Percentiles rank a stretch among this genome's conserved stretches.
phyloP scores from a whole-genome alignment of 495 filamentous ascomycete species.

The Viridothelium virens region DNA sequence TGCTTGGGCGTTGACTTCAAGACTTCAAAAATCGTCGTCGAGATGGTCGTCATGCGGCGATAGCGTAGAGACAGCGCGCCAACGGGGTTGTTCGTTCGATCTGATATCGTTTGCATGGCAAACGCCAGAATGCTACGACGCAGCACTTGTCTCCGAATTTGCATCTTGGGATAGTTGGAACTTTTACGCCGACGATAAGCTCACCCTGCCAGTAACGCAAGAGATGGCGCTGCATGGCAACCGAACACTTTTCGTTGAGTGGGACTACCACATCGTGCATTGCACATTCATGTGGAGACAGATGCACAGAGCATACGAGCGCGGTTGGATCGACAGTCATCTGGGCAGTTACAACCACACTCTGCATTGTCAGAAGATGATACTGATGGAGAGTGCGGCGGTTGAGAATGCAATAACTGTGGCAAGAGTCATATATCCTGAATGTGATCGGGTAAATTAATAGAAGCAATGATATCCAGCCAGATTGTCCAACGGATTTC shows the following conservation, averaged over 20 bases:
- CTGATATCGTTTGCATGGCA: slow-evolving; percentile 12
- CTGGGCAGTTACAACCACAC: slow-evolving; percentile 10
- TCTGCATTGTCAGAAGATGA: slow-evolving; percentile 11
- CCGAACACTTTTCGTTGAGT: slow-evolving; percentile 12
- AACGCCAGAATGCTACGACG: slow-evolving; percentile 10
- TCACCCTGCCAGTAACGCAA: slow-evolving; percentile 6
- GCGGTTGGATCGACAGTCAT: slow-evolving; percentile 11
- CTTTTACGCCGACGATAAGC: slow-evolving; percentile 11
- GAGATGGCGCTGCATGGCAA: slow-evolving; percentile 10
- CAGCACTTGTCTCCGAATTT: slow-evolving; percentile 10
- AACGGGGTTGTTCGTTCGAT: slow-evolving; percentile 11
- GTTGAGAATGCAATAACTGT: slow-evolving; percentile 9
- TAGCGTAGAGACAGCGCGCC: slow-evolving; percentile 6
- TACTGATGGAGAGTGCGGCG: slow-evolving; percentile 5
- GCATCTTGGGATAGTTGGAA: slow-evolving; percentile 9
- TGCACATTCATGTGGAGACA: slow-evolving; percentile 12
- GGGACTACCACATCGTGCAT: slow-evolving; percentile 12
- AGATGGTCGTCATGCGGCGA: slow-evolving; percentile 9
- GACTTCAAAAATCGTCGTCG: background rate
- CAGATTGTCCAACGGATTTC: background rate
- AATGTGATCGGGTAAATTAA: slow-evolving; percentile 7
- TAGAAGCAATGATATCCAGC: slow-evolving; percentile 1
- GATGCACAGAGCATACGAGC: slow-evolving; percentile 10
- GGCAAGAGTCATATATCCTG: slow-evolving; percentile 11
- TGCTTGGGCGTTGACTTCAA: slow-evolving; percentile 5